Conservation (phyloP, 306 rosid species). For the Pueraria montana region DNA sequence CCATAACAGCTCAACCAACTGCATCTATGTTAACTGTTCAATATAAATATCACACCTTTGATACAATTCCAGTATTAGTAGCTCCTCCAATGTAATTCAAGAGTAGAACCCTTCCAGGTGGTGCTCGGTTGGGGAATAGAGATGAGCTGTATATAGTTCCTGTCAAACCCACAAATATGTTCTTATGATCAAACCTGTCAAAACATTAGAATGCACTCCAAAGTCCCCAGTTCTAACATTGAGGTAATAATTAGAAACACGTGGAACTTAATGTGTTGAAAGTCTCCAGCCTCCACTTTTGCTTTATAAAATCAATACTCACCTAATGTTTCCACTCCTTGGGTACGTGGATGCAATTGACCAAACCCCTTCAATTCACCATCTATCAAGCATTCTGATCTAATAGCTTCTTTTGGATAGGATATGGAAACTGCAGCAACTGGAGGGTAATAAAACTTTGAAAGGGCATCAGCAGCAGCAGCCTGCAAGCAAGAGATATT, state of each 20-base stretch:
- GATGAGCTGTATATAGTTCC: constrained; percentile 99
- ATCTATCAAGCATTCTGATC: constrained; percentile 81
- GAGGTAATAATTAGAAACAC: constrained; percentile 22
- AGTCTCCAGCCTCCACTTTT: constrained; percentile 21
- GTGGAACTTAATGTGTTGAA: constrained; percentile 18
- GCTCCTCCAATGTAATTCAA: constrained; percentile 99
- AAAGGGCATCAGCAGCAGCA: constrained; percentile 88
- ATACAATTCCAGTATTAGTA: constrained; percentile 82
- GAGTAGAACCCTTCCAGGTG: constrained; percentile 90
- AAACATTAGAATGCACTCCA: constrained; percentile 33
- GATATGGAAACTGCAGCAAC: constrained; percentile 95
- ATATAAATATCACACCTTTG: constrained; percentile 66
- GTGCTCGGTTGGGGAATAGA: constrained; percentile 95
- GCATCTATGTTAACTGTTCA: constrained; percentile 42
- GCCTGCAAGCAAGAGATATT: constrained; percentile 66
- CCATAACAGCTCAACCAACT: constrained; percentile 35
- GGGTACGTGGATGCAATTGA: constrained; percentile 97
- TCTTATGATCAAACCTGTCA: constrained; percentile 45
- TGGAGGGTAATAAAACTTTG: constrained; percentile 92
- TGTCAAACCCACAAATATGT: constrained; percentile 53
- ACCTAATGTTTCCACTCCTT: constrained; percentile 98
- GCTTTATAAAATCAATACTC: constrained; percentile 28
- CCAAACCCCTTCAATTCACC: constrained; percentile 96
- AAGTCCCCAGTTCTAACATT: constrained; percentile 20
- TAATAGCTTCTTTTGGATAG: constrained; percentile 96